Base-by-base conservation (phyloP, 1,139 yeast genomes). In the Magnusiomyces ingens region DNA sequence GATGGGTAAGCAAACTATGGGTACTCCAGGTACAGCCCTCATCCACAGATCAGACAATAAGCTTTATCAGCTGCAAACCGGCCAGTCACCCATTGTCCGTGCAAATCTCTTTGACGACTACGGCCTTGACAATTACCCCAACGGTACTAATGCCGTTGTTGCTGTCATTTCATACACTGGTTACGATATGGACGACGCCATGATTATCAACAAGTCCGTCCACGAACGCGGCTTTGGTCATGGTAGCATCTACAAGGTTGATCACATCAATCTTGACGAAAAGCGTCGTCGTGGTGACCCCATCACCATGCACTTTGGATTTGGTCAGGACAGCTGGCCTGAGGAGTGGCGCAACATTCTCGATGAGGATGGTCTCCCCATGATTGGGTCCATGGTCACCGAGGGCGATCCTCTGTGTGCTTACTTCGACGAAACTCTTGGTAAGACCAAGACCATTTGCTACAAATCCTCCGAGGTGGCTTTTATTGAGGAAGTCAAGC, bases 1-100 rank as follows among this genome's bases (percentile, higher is more conserved):
- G 79, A 93, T 93, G 99, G 99, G 98, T 81, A 93, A 93, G 75
- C 99, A 93, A 77, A 93, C 99, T 22, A 93, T 93, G 99, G 99
- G 99, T 73, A 93, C 99, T 3, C 99, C 99, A 8, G 98, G 98
- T 74, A 96, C 93, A 55, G 97, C 96, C 0, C 75, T 93, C 55
- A 81, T 77, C 48, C 96, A 91, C 70, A 81, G 99, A 71, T 86
- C 96, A 0, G 99, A 93, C 70, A 94, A 94, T 74, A 94, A 91
- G 70, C 75, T 93, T 57, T 93, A 93, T 72, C 83, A 95, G 65
- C 75, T 93, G 62, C 99, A 93, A 72, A 79, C 89, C 45, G 99
- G 99, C 52, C 99, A 93, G 75, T 88, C 98, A 1, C 99, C 99
- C 48, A 88, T 93, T 67, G 99, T 93, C 48, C 86, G 93, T 65